Base-by-base conservation (phyloP, 768 basidiomycete genomes). In the Boletellus ananiceps region DNA sequence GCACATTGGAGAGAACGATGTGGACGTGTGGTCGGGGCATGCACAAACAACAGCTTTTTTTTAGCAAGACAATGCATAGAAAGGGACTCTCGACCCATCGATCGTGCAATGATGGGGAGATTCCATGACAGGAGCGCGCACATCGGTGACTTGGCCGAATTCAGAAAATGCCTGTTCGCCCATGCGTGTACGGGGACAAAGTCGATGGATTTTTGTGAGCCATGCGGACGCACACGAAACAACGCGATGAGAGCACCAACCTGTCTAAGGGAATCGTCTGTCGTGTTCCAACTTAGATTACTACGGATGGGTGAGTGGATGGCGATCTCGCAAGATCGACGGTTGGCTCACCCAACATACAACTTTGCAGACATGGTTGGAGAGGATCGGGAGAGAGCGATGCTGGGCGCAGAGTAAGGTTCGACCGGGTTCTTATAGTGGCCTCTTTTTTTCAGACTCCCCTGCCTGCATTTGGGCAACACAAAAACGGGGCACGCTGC, bases 81-180 rank as follows among this genome's bases (percentile, higher is more conserved):
- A 39, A 55, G 45, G 55, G 57, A 55, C 43, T 57, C 67, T 66
- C 61, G 16, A 41, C 66, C 62, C 65, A 65, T 67, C 65, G 52
- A 29, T 44, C 45, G 65, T 65, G 57, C 57, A 35, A 58, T 57
- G 65, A 67, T 44, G 50, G 57, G 54, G 54, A 57, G 65, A 68
- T 48, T 57, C 59, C 61, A n/a, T 47, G 57, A 56, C 57, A 51
- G 55, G 58, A 65, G 57, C 54, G 73, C 79, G 65, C 66, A 81
- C 79, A 74, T 81, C 79, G 51, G 66, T 43, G 57, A 81, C 70
- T 33, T 66, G 44, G 51, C 79, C 79, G 60, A 57, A 75, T 13
- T 63, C 40, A 38, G 59, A 53, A 69, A 81, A 81, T 6, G 71
- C 71, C 73, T 77, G 25, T 54, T 21, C 41, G 40, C 59, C 36